These are phyloP conservation scores for Mikania micrantha DNA, from an alignment of 129 eudicot species.

Conservation along the genomic window DNA sequence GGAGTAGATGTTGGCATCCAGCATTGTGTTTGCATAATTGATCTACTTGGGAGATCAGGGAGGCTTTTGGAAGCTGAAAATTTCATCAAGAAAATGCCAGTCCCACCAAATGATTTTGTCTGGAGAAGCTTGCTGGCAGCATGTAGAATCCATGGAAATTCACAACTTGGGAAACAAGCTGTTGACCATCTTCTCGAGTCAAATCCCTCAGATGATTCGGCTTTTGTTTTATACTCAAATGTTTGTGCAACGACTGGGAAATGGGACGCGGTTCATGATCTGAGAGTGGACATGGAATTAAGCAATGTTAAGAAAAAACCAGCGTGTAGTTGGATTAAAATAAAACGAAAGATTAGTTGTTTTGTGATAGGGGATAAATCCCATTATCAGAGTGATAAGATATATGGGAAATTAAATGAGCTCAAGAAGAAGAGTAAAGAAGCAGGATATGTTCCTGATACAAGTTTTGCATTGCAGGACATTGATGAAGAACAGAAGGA, in stretches of 20 bases:
- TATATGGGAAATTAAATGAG: slow-evolving; percentile 45
- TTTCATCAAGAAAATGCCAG: slow-evolving; percentile 59
- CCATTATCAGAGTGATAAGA: slow-evolving; percentile 37
- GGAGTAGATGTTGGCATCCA: slow-evolving; percentile 68
- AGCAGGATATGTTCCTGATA: slow-evolving; percentile 66
- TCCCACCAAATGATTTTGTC: slow-evolving; percentile 72
- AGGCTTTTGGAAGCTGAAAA: slow-evolving; percentile 59
- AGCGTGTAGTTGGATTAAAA: slow-evolving; percentile 79
- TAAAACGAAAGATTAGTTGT: slow-evolving; percentile 45
- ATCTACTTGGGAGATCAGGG: slow-evolving; percentile 90
- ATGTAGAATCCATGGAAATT: slow-evolving; percentile 64
- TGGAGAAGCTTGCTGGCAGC: slow-evolving; percentile 84
- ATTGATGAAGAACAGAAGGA: slow-evolving; percentile 87
- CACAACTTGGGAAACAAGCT: slow-evolving; percentile 57
- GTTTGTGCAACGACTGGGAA: slow-evolving; percentile 68
- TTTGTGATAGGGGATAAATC: slow-evolving; percentile 60
- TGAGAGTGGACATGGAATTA: slow-evolving; percentile 57
- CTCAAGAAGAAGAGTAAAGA: slow-evolving; percentile 47
- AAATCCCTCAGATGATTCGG: slow-evolving; percentile 82
- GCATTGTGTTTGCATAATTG: slow-evolving; percentile 84
- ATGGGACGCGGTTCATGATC: slow-evolving; percentile 64
- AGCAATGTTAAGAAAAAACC: slow-evolving; percentile 62
- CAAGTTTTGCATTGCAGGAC: slow-evolving; percentile 71
- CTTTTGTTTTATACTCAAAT: slow-evolving; percentile 79
- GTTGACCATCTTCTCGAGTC: slow-evolving; percentile 45